Percentiles rank a stretch among this genome's conserved stretches.
Conservation (phyloP, 306 rosid species). For the Psophocarpus tetragonolobus region DNA sequence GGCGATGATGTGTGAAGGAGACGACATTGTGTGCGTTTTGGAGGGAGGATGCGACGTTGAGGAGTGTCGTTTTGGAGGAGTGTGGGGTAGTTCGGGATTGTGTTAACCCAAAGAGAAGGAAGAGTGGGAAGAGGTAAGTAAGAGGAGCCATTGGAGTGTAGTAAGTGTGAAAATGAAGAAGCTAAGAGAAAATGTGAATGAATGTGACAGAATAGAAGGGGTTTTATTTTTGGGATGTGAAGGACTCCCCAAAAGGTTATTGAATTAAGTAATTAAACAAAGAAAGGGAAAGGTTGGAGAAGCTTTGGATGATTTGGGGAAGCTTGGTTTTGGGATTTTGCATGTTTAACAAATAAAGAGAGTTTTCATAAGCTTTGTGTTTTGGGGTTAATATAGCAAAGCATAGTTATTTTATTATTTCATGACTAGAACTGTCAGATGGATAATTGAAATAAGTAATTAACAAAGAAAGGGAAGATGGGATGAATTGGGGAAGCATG, state of each 20-base stretch:
- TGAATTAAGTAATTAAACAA: conserved; percentile 17
- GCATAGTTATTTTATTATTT: neutral
- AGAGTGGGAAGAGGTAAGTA: neutral
- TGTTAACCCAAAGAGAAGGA: conserved; percentile 16
- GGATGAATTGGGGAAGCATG: conserved; percentile 35
- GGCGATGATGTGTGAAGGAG: neutral
- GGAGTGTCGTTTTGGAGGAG: conserved; percentile 43
- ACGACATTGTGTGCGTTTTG: conserved; percentile 29
- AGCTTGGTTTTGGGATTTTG: neutral
- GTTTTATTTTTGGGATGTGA: conserved; percentile 18
- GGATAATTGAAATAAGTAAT: too few relatives aligned
- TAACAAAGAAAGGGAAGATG: neutral
- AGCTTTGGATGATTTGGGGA: conserved; percentile 45
- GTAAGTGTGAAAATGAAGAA: neutral
- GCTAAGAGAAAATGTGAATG: neutral
- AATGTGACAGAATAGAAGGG: neutral
- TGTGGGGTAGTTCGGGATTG: conserved; percentile 42
- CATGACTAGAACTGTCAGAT: too few relatives aligned
- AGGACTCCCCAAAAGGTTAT: neutral
- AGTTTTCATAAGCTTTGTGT: conserved; percentile 33
- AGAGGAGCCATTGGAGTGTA: conserved; percentile 22
- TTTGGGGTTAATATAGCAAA: neutral
- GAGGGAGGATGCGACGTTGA: conserved; percentile 58
- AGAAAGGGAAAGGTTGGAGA: conserved; percentile 6
- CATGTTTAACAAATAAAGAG: neutral